Evolutionary conservation across 164 flowering plant genomes (phyloP).

Genomic region (Vitis labrusca): DNA sequence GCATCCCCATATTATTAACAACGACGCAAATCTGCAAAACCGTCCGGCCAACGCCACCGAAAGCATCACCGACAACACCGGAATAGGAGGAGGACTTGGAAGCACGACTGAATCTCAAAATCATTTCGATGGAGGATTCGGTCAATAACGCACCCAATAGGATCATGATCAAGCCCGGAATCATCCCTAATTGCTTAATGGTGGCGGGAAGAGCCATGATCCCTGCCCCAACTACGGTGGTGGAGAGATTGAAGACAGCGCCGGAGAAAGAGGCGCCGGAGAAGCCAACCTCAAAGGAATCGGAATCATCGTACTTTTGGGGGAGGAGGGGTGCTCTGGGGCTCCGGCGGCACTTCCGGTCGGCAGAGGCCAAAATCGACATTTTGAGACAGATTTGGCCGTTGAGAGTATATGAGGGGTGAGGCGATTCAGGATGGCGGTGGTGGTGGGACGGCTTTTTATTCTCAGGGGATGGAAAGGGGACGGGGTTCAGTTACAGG

Average conservation of each 20-base stretch:
- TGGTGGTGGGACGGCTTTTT: not conserved
- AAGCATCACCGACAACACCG: conserved; percentile 53
- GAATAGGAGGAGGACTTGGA: conserved; percentile 52
- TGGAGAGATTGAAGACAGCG: conserved; percentile 81
- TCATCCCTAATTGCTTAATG: conserved; percentile 57
- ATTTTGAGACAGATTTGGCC: conserved; percentile 9
- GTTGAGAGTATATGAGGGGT: not conserved
- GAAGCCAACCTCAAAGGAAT: conserved; percentile 30
- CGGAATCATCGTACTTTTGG: conserved; percentile 27
- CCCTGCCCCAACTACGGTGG: conserved; percentile 82
- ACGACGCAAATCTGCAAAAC: conserved; percentile 59
- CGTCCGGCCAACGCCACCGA: conserved; percentile 51
- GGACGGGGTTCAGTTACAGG: no score
- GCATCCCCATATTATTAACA: conserved; percentile 68
- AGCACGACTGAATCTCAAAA: conserved; percentile 52
- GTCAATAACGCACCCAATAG: conserved; percentile 46
- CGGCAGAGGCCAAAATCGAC: conserved; percentile 34
- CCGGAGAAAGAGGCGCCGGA: conserved; percentile 75
- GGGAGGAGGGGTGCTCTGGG: conserved; percentile 50
- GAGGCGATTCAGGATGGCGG: not conserved
- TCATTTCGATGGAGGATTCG: conserved; percentile 56
- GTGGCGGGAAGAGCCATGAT: conserved; percentile 83
- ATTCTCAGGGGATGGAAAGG: no score
- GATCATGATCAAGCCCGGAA: conserved; percentile 60
- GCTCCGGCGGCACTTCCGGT: conserved; percentile 59